These are phyloP conservation scores for Endothia cerciana DNA, from an alignment of 2,329 filamentous ascomycete genomes.

Conservation along the genomic window DNA sequence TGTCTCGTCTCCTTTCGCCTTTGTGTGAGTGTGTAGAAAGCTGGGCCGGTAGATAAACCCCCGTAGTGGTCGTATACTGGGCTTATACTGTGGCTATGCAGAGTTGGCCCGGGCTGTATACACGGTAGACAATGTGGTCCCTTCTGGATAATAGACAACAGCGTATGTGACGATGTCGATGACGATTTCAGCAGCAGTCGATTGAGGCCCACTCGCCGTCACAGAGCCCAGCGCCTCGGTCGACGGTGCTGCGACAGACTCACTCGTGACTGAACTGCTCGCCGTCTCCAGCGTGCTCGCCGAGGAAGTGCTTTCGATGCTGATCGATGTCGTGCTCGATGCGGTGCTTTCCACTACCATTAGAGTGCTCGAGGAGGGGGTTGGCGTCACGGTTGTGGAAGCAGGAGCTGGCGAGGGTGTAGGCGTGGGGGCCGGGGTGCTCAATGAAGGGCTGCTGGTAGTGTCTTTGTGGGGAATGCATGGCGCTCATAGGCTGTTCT, in stretches of 20 bases:
- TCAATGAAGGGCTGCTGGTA: neutral
- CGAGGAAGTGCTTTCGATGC: neutral
- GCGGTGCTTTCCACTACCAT: neutral
- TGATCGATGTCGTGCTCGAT: neutral
- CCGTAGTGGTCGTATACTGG: neutral
- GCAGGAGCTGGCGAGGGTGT: neutral
- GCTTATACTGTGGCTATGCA: too few relatives aligned
- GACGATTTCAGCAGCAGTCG: neutral
- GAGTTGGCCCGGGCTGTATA: neutral
- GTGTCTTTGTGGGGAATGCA: conserved; percentile 1
- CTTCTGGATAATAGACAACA: conserved; percentile 1
- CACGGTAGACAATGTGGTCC: conserved; percentile 1
- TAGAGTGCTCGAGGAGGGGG: neutral
- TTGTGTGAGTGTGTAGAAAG: neutral
- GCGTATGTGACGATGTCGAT: neutral
- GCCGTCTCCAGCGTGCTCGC: conserved; percentile 1
- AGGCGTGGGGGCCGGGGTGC: neutral
- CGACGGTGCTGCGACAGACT: neutral
- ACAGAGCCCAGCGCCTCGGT: neutral
- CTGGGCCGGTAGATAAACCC: neutral
- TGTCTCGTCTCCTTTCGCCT: neutral
- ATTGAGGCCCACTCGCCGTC: neutral
- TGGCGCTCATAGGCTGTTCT: conserved; percentile 1
- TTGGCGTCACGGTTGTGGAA: neutral
- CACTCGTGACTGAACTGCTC: neutral